Percentiles rank a stretch among this genome's conserved stretches.
phyloP scores from a whole-genome alignment of 768 basidiomycete genomes.

The Pleurotus pulmonarius region DNA sequence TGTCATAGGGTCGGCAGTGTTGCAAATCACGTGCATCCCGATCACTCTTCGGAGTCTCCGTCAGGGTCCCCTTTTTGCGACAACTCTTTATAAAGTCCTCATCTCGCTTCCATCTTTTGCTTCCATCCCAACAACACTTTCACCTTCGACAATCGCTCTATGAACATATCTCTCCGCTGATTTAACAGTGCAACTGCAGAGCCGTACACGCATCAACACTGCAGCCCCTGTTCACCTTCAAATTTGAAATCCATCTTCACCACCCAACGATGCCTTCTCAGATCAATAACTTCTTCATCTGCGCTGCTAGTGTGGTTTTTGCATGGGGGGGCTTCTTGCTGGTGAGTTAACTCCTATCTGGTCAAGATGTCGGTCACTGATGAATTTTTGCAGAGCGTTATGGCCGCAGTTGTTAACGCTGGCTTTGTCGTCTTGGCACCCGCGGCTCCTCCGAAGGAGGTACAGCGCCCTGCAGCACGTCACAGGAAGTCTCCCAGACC shows the following conservation, averaged over 20 bases:
- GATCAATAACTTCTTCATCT: neutral
- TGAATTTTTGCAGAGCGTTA: neutral
- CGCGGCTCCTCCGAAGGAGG: neutral
- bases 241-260: neutral
- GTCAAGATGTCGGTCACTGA: neutral
- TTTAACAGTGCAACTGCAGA: too few species aligned
- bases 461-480: neutral
- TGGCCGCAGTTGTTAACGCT: neutral
- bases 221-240: neutral
- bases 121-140: neutral
- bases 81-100: neutral
- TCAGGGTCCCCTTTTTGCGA: neutral
- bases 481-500: neutral
- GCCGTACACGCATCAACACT: neutral
- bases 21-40: too few species aligned
- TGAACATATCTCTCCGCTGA: too few species aligned
- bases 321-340: constrained; percentile 1
- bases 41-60: neutral
- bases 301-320: neutral
- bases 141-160: neutral
- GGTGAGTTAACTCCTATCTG: neutral
- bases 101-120: neutral
- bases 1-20: too few species aligned
- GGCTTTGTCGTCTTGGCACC: neutral
- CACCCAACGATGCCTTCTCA: neutral